Conservation (phyloP, 371 early-diverging fungal genomes). For the Basidiobolus meristosporus region DNA sequence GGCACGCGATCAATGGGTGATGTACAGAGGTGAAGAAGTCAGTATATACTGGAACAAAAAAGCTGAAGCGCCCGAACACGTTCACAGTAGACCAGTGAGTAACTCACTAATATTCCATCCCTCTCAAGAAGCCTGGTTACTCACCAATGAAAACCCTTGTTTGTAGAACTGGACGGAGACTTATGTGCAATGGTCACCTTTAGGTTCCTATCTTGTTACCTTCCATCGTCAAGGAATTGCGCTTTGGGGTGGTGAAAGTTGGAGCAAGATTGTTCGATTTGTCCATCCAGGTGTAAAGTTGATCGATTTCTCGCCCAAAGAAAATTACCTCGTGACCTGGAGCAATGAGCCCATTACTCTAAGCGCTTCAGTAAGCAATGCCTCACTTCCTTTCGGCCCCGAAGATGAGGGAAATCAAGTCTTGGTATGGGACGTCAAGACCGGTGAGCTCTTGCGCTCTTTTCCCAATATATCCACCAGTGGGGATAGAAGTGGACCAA, state of each 20-base stretch:
- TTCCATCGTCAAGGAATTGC: constrained; percentile 88
- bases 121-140: too few species aligned
- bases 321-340: constrained; percentile 84
- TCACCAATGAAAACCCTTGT: too few species aligned
- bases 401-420: constrained; percentile 61
- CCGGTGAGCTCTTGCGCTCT: constrained; percentile 69
- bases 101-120: too few species aligned
- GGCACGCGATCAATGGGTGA: constrained; percentile 83
- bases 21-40: constrained; percentile 69
- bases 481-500: constrained; percentile 19
- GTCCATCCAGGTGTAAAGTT: constrained; percentile 79
- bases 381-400: constrained; percentile 27
- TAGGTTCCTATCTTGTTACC: constrained; percentile 82
- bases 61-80: constrained; percentile 61
- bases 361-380: constrained; percentile 19
- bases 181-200: constrained; percentile 87
- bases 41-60: constrained; percentile 81
- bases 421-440: constrained; percentile 78
- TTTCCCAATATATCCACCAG: constrained; percentile 32
- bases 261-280: constrained; percentile 78
- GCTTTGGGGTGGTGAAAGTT: constrained; percentile 89
- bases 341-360: constrained; percentile 66
- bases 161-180: constrained; percentile 77
- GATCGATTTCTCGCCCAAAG: constrained; percentile 86
- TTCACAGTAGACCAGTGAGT: constrained; percentile 24